Evolutionary conservation across 208 protist species (phyloP).

Genomic region (Angomonas deanei): DNA sequence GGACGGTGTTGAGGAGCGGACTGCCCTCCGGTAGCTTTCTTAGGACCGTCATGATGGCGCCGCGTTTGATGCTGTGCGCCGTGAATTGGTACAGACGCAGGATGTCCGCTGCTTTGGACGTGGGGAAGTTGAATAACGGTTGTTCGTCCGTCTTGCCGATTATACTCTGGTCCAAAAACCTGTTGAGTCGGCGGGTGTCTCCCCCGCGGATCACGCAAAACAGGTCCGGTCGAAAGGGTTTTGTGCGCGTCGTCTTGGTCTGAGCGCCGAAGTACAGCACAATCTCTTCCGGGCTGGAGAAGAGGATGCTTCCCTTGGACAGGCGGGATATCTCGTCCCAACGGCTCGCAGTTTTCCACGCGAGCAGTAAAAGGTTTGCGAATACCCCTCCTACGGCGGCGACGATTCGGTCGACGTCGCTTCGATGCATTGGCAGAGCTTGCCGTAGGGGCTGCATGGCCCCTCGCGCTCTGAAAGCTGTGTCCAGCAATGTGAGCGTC

Average conservation of each 20-base stretch:
- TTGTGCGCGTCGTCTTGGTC: constrained; percentile 8
- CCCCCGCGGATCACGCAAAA: constrained; percentile 6
- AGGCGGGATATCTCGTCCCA: constrained; percentile 10
- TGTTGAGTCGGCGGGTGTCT: background rate
- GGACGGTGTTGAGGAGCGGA: background rate
- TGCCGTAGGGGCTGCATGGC: background rate
- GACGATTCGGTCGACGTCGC: constrained; percentile 1
- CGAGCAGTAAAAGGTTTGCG: background rate
- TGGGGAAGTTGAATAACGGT: constrained; percentile 12
- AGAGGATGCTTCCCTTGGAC: background rate
- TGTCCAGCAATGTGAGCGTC: constrained; percentile 4
- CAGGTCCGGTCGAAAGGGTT: constrained; percentile 7
- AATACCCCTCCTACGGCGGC: too few relatives aligned
- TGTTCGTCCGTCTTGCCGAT: background rate
- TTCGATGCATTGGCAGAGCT: background rate
- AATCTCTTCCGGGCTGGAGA: background rate
- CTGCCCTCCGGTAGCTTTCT: background rate
- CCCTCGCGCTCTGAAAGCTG: background rate
- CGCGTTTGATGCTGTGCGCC: constrained; percentile 19
- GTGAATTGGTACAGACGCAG: constrained; percentile 10
- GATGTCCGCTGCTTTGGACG: background rate
- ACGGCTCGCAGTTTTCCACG: constrained; percentile 16
- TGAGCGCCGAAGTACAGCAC: constrained; percentile 9
- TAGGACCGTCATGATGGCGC: constrained; percentile 9
- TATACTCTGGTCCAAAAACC: background rate